A percentile compares a stretch with the other conserved stretches of the same genome.
phyloP scores from a whole-genome alignment of 306 rosid genomes.

The Ochetophila trinervis region DNA sequence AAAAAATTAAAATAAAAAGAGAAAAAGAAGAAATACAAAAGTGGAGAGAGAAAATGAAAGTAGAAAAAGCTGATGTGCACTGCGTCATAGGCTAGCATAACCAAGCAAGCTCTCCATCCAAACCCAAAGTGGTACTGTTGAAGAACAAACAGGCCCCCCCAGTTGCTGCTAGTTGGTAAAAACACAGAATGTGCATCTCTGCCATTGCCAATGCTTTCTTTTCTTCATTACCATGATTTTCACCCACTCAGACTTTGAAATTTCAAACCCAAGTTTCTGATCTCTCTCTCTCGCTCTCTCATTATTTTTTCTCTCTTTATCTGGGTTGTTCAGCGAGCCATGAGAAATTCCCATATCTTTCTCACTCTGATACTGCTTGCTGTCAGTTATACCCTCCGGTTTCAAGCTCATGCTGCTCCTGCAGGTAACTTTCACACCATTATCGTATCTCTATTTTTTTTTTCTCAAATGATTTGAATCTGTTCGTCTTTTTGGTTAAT shows the following conservation, averaged over 20 bases:
- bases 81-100: neutral
- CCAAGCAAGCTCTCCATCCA: neutral
- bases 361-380: constrained; percentile 33
- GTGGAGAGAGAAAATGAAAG: neutral
- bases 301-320: constrained; percentile 9
- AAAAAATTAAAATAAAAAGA: neutral
- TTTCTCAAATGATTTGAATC: constrained; percentile 14
- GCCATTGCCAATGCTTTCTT: neutral
- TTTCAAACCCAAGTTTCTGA: neutral
- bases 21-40: neutral
- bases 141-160: constrained; percentile 14
- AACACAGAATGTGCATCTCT: constrained; percentile 4
- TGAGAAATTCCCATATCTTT: constrained; percentile 47
- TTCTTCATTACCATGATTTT: neutral
- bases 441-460: neutral
- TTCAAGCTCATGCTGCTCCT: constrained; percentile 76
- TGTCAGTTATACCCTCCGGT: constrained; percentile 37
- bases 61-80: neutral
- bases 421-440: constrained; percentile 48
- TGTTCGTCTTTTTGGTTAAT: constrained; percentile 23
- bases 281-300: neutral
- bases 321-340: constrained; percentile 27
- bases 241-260: neutral
- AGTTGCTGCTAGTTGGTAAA: neutral
- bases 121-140: neutral